Evolutionary conservation across 768 basidiomycete species (phyloP).

Genomic region (Epithele typhae): DNA sequence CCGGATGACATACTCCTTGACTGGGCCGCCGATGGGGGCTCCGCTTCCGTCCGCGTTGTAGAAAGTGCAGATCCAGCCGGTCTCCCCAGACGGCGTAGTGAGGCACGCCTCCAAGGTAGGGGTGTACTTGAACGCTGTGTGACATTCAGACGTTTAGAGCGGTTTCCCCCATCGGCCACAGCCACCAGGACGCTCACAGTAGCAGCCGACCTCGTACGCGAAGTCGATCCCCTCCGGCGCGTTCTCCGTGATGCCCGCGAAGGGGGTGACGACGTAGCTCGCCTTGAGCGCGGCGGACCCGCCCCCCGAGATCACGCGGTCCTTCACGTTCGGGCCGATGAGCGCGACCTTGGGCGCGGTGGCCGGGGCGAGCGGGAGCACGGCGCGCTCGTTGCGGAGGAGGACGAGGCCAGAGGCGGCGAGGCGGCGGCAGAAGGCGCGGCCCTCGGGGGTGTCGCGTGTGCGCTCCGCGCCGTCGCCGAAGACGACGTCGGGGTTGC

Average conservation of each 20-base stretch:
- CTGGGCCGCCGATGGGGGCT: slow-evolving; percentile 36
- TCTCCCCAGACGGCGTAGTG: slow-evolving; percentile 44
- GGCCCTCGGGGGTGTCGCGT: slow-evolving; percentile 46
- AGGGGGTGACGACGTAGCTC: slow-evolving; percentile 61
- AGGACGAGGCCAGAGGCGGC: slow-evolving; percentile 64
- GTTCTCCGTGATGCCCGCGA: slow-evolving; percentile 49
- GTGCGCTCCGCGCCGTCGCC: slow-evolving; percentile 58
- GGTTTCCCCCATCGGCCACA: background rate
- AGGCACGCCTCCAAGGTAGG: slow-evolving; percentile 64
- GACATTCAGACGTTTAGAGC: background rate
- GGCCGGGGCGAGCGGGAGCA: slow-evolving; percentile 48
- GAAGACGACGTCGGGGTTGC: slow-evolving; percentile 56
- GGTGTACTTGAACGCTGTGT: slow-evolving; percentile 59
- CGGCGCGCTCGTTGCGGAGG: slow-evolving; percentile 51
- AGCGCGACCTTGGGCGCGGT: slow-evolving; percentile 50
- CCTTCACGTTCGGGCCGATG: slow-evolving; percentile 67
- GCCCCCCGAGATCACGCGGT: slow-evolving; percentile 66
- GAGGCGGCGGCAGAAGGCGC: slow-evolving; percentile 49
- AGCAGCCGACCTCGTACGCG: slow-evolving; percentile 58
- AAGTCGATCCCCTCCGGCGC: slow-evolving; percentile 48
- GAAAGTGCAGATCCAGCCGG: slow-evolving; percentile 63
- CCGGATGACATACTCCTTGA: slow-evolving; percentile 44
- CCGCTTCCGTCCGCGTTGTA: slow-evolving; percentile 52
- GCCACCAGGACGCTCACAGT: slow-evolving; percentile 37
- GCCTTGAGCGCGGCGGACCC: slow-evolving; percentile 69